A percentile compares a stretch with the other conserved stretches of the same genome.
phyloP scores from a whole-genome alignment of 768 basidiomycete species.

The Macrocybe gigantea region DNA sequence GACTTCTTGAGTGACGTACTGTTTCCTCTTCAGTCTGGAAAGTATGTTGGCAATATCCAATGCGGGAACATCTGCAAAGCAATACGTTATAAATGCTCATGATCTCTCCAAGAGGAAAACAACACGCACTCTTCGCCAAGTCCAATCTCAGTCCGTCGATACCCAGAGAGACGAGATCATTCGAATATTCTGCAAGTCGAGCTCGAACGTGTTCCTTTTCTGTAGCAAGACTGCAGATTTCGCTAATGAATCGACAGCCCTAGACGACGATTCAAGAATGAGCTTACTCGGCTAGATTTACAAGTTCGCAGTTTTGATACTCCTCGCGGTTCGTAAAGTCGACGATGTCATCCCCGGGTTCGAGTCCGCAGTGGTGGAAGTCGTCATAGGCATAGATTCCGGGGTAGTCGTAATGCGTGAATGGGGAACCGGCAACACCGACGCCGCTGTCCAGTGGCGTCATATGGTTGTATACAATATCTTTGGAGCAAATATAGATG shows the following conservation, averaged over 20 bases:
- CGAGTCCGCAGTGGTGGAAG: slow-evolving; percentile 62
- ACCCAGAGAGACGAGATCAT: slow-evolving; percentile 57
- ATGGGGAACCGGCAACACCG: slow-evolving; percentile 43
- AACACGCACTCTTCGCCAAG: slow-evolving; percentile 53
- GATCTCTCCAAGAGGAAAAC: not conserved
- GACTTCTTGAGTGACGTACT: slow-evolving; percentile 64
- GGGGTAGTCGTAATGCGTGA: slow-evolving; percentile 48
- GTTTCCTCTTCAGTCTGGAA: slow-evolving; percentile 29
- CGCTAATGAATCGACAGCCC: not conserved
- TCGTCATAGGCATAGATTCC: slow-evolving; percentile 39
- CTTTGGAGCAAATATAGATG: slow-evolving; percentile 13
- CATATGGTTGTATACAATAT: slow-evolving; percentile 68
- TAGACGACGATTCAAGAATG: slow-evolving; percentile 1
- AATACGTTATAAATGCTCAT: not conserved
- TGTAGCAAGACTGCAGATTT: slow-evolving; percentile 46
- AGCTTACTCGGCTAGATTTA: slow-evolving; percentile 45
- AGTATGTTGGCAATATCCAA: slow-evolving; percentile 51
- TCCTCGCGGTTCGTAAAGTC: slow-evolving; percentile 48
- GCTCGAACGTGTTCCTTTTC: slow-evolving; percentile 55
- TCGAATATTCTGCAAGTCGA: slow-evolving; percentile 47
- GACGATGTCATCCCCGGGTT: slow-evolving; percentile 44
- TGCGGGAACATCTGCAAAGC: slow-evolving; percentile 42
- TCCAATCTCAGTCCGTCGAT: slow-evolving; percentile 60
- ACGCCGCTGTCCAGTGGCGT: slow-evolving; percentile 40
- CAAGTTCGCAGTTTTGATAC: slow-evolving; percentile 53